Evolutionary conservation across 1,284 basidiomycete species (phyloP).

Genomic region (Ustilago tritici): DNA sequence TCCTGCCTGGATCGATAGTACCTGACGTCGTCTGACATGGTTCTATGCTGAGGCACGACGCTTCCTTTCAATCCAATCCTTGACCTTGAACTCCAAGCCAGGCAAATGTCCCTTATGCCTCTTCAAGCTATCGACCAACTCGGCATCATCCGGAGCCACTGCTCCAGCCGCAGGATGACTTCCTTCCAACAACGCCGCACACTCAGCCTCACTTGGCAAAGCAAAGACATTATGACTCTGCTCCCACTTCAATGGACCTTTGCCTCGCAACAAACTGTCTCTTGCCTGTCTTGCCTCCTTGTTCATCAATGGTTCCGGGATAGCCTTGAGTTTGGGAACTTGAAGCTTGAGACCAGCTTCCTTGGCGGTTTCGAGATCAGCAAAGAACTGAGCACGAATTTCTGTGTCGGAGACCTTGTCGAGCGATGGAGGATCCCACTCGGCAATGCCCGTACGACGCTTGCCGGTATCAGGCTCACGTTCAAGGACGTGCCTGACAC

Average conservation of each 20-base stretch:
- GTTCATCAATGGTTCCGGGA: slow-evolving; percentile 28
- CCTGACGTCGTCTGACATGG: not conserved
- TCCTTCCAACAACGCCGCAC: slow-evolving; percentile 59
- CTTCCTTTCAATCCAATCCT: slow-evolving; percentile 48
- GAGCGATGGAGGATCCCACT: slow-evolving; percentile 57
- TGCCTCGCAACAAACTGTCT: slow-evolving; percentile 49
- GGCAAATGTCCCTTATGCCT: slow-evolving; percentile 55
- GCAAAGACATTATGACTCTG: slow-evolving; percentile 62
- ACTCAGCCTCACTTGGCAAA: slow-evolving; percentile 66
- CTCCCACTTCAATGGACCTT: slow-evolving; percentile 64
- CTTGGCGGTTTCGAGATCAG: slow-evolving; percentile 45
- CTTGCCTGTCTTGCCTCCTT: slow-evolving; percentile 47
- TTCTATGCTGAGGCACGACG: slow-evolving; percentile 7
- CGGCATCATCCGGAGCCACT: slow-evolving; percentile 40
- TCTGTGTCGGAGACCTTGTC: slow-evolving; percentile 56
- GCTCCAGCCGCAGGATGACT: slow-evolving; percentile 62
- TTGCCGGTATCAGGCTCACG: slow-evolving; percentile 66
- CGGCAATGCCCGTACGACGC: slow-evolving; percentile 54
- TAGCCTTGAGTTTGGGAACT: slow-evolving; percentile 39
- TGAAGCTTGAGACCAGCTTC: slow-evolving; percentile 52
- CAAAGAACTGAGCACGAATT: slow-evolving; percentile 60
- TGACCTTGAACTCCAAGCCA: slow-evolving; percentile 55
- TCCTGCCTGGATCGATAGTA: not conserved
- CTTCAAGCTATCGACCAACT: slow-evolving; percentile 49
- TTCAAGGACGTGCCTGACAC: slow-evolving; percentile 61